Evolutionary conservation across 257 asterid genomes (phyloP), one percentile per base, ranked within the genome.

Genomic region (Ballota nigra): DNA sequence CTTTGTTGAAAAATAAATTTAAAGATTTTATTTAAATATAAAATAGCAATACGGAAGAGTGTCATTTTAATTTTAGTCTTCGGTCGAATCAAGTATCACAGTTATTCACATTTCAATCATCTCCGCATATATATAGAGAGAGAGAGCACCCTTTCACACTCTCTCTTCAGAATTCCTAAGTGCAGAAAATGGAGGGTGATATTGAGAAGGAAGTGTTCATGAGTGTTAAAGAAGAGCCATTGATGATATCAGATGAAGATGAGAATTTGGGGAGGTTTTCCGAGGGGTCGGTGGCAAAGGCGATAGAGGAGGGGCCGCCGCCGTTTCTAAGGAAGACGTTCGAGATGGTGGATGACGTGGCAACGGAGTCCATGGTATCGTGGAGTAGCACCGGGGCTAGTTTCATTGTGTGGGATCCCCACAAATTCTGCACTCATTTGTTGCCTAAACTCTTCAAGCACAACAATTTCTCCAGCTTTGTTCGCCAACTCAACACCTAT

Each of bases 401-500:
- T 62, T 94, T 94, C 73, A 72, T 94, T 33, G 95, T 91, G 51
- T 91, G 97, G 97, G 97, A 94, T 12, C 87, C 90, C 20, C 91
- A 94, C 76, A 78, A 52, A 41, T 82, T 94, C 15, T 84, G 97
- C 24, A 73, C 79, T 8, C 86, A 88, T 74, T 80, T 94, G 82
- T 88, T 94, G 65, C 99, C 99, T 13, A 86, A 77, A 47, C 84
- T 91, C 80, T 94, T 94, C 79, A 91, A 91, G 88, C 99, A 94
- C 81, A 88, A 72, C 74, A 89, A 91, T 80, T 94, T 94, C 86
- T 91, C 99, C 0, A 91, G 99, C 86, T 94, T 94, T 59, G 86
- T 94, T 51, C 90, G 97, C 49, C 99, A 95, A 49, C 99, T 95
- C 63, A 92, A 92, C 70, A 95, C 99, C 78, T 89, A 89, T 79